Conservation (phyloP, 345 rosid genomes). For the Anacardium occidentale region DNA sequence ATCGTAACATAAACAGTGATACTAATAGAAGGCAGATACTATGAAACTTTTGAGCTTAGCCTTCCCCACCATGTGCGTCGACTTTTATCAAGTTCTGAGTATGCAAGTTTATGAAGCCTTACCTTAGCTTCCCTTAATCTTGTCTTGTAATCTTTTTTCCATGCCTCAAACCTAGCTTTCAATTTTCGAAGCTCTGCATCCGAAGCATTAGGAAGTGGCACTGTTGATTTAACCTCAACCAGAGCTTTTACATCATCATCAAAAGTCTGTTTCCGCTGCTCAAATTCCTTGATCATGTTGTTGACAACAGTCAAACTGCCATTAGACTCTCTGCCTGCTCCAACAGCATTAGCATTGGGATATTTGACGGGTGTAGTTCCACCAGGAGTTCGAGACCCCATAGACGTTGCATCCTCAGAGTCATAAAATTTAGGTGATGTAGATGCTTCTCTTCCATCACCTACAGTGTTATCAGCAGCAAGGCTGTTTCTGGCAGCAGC, state of each 20-base stretch:
- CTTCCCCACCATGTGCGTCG: conserved; percentile 1
- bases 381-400: conserved; percentile 64
- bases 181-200: conserved; percentile 64
- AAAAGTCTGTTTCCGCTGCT: conserved; percentile 59
- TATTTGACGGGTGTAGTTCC: conserved; percentile 51
- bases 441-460: conserved; percentile 56
- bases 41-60: conserved; percentile 7
- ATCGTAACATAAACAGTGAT: neutral
- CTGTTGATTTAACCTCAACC: conserved; percentile 42
- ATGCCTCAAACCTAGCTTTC: conserved; percentile 62
- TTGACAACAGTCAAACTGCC: conserved; percentile 51
- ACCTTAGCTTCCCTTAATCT: conserved; percentile 65
- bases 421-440: conserved; percentile 61
- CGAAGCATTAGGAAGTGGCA: conserved; percentile 37
- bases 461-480: conserved; percentile 47
- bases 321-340: conserved; percentile 52
- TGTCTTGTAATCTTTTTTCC: conserved; percentile 88
- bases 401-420: conserved; percentile 62
- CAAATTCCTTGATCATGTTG: conserved; percentile 72
- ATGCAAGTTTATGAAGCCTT: conserved; percentile 58
- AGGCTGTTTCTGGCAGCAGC: conserved; percentile 75
- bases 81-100: conserved; percentile 25
- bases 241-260: conserved; percentile 63
- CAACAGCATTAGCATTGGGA: conserved; percentile 37
- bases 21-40: conserved; percentile 9